These are phyloP conservation scores for Microbotryum intermedium DNA, from an alignment of 1,284 basidiomycete genomes.

Conservation along the genomic window DNA sequence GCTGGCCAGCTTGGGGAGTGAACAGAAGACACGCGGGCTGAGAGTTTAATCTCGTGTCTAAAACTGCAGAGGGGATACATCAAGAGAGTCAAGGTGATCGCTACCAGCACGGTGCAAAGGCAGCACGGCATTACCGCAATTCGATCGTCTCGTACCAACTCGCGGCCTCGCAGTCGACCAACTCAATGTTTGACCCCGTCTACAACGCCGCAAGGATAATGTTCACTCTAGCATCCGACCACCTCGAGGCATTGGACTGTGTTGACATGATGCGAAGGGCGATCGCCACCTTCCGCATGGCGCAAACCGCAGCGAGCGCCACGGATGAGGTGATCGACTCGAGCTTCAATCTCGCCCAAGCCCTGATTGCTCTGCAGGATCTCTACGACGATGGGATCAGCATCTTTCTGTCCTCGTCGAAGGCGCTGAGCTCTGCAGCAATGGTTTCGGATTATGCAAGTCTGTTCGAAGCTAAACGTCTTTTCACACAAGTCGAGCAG, in stretches of 20 bases:
- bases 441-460: neutral
- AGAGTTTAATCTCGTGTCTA: neutral
- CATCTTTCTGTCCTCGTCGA: no score
- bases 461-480: slow-evolving; percentile 10
- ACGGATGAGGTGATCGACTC: slow-evolving; percentile 16
- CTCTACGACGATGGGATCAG: slow-evolving; percentile 6
- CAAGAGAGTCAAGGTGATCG: slow-evolving; percentile 28
- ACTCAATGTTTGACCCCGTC: slow-evolving; percentile 12
- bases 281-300: slow-evolving; percentile 7
- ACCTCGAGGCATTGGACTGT: slow-evolving; percentile 4
- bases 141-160: slow-evolving; percentile 12
- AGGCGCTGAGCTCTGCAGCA: neutral
- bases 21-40: neutral
- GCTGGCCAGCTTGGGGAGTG: no score
- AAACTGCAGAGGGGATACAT: slow-evolving; percentile 14
- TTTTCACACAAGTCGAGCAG: slow-evolving; percentile 20
- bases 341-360: slow-evolving; percentile 25
- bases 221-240: slow-evolving; percentile 17
- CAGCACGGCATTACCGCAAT: slow-evolving; percentile 15
- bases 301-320: slow-evolving; percentile 1
- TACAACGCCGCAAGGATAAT: slow-evolving; percentile 24
- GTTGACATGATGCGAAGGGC: slow-evolving; percentile 7
- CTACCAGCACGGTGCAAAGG: slow-evolving; percentile 19
- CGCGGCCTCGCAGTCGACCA: slow-evolving; percentile 3
- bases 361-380: slow-evolving; percentile 12